Conservation (phyloP, 352 stramenopile species). For the Pythium dissimile region DNA sequence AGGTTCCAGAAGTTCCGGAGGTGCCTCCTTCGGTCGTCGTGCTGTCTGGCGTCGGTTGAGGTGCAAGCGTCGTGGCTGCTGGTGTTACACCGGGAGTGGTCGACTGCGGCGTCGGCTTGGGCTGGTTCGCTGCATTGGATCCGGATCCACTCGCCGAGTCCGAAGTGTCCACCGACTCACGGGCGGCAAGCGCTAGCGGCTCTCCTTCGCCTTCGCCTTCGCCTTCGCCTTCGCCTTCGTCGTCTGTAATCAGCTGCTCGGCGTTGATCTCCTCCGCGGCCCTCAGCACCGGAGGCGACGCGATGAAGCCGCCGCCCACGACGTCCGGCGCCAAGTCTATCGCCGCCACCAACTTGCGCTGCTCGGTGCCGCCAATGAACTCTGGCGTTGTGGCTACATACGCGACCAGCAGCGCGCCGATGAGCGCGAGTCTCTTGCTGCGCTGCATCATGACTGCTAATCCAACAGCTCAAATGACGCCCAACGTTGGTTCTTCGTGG, state of each 20-base stretch:
- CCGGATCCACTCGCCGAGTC: not conserved
- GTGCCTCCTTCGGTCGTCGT: not conserved
- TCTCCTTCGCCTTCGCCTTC: not conserved
- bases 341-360: not conserved
- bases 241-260: not conserved
- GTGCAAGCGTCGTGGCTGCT: not conserved
- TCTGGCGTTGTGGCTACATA: constrained; percentile 1
- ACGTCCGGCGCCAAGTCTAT: constrained; percentile 3
- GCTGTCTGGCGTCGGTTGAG: not conserved
- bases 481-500: not conserved
- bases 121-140: not conserved
- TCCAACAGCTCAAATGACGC: not conserved
- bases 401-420: constrained; percentile 7
- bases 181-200: not conserved
- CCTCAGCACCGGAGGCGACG: not conserved
- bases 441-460: constrained; percentile 14
- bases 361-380: not conserved
- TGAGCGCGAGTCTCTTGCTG: constrained; percentile 2
- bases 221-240: not conserved
- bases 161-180: not conserved
- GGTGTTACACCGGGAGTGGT: not conserved
- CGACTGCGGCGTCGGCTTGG: not conserved
- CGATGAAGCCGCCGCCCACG: not conserved
- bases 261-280: not conserved
- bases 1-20: not conserved